These are phyloP conservation scores for Coemansia sp. DNA, from an alignment of 192 early-diverging fungal species.

Conservation along the genomic window DNA sequence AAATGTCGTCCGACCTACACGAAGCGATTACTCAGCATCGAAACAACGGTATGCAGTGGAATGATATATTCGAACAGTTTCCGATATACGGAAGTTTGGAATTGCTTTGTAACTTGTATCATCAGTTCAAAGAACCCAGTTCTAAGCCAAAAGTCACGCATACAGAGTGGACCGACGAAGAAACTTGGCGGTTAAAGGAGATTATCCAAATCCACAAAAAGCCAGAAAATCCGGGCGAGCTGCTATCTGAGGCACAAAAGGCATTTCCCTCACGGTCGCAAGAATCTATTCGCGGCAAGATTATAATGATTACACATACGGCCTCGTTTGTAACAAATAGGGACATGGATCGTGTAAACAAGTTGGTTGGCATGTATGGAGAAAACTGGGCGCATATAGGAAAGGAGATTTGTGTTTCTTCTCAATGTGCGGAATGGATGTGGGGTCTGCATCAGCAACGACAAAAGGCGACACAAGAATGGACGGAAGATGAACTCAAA, in stretches of 20 bases:
- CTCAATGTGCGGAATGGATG: not conserved
- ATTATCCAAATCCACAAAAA: not conserved
- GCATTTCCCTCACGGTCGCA: not conserved
- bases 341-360: not conserved
- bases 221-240: not conserved
- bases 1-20: not conserved
- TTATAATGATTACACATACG: not conserved
- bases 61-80: not conserved
- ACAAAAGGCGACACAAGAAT: not conserved
- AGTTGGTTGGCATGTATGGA: not conserved
- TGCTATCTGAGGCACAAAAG: not conserved
- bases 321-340: not conserved
- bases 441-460: not conserved
- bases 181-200: not conserved
- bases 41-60: not conserved
- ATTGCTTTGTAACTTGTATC: not conserved
- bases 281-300: not conserved
- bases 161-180: not conserved
- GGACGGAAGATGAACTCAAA: not conserved
- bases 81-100: too few species aligned
- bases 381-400: not conserved
- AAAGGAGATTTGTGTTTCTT: not conserved
- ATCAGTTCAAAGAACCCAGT: not conserved
- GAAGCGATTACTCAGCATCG: not conserved
- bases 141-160: not conserved